Conservation (phyloP, 208 protist genomes). For the Wallacemonas sp. region DNA sequence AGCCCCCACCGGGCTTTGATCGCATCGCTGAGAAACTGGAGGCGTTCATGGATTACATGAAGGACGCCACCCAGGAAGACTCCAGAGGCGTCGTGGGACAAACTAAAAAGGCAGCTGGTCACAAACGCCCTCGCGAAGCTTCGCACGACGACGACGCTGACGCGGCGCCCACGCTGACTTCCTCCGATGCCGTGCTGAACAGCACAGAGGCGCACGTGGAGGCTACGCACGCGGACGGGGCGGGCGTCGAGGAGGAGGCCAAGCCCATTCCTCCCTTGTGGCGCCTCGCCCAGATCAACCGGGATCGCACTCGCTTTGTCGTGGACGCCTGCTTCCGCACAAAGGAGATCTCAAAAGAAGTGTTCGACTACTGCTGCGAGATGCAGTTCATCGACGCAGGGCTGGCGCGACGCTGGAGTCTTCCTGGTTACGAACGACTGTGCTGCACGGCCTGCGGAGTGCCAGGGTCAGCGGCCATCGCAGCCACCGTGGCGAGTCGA, state of each 20-base stretch:
- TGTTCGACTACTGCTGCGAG: constrained; percentile 85
- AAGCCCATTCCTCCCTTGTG: constrained; percentile 67
- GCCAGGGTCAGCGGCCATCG: constrained; percentile 62
- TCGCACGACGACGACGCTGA: constrained; percentile 1
- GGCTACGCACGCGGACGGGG: too few relatives aligned
- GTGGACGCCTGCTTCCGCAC: constrained; percentile 57
- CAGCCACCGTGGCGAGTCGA: constrained; percentile 47
- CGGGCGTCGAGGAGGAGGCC: background rate
- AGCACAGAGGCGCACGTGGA: too few relatives aligned
- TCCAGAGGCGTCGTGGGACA: constrained; percentile 52
- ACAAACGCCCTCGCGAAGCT: background rate
- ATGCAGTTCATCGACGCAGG: constrained; percentile 85
- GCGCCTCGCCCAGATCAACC: constrained; percentile 80
- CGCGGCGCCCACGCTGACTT: background rate
- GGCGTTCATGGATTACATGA: constrained; percentile 72
- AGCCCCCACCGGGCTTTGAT: constrained; percentile 81
- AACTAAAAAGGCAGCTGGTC: constrained; percentile 23
- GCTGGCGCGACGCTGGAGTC: constrained; percentile 68
- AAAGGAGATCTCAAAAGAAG: constrained; percentile 54
- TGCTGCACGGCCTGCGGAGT: constrained; percentile 83
- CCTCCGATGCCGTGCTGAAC: background rate
- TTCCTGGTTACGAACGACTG: constrained; percentile 82
- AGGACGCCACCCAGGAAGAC: constrained; percentile 62
- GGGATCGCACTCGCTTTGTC: constrained; percentile 79
- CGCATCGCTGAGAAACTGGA: constrained; percentile 60